Evolutionary conservation across 169 alveolate genomes (phyloP).

Genomic region (Cryptosporidium canis): DNA sequence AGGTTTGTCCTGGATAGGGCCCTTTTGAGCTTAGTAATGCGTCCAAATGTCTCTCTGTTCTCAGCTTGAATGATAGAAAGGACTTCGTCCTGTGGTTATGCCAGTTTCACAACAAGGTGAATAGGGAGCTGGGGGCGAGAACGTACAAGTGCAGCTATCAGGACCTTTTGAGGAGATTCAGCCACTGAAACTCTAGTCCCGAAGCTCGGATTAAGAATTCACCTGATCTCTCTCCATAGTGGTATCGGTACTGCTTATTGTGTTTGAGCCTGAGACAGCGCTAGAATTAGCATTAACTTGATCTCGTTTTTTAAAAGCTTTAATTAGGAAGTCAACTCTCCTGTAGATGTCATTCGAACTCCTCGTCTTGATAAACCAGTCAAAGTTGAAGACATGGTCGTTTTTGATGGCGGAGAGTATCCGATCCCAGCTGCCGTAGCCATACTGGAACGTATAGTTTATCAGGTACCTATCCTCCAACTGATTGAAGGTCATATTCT

Average conservation of each 20-base stretch:
- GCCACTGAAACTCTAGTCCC: not conserved
- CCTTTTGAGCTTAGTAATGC: not conserved
- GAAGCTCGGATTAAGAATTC: not conserved
- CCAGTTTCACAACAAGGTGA: slow-evolving; percentile 45
- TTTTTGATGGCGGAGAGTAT: slow-evolving; percentile 74
- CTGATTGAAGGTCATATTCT: slow-evolving; percentile 14
- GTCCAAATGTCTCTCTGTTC: not conserved
- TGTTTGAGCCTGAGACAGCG: not conserved
- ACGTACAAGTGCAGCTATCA: slow-evolving; percentile 22
- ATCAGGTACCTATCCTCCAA: slow-evolving; percentile 82
- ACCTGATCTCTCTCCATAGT: not conserved
- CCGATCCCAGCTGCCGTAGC: slow-evolving; percentile 85
- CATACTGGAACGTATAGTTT: slow-evolving; percentile 74
- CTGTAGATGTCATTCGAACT: slow-evolving; percentile 78
- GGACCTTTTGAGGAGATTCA: slow-evolving; percentile 7
- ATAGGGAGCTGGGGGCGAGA: slow-evolving; percentile 13
- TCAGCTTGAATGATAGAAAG: slow-evolving; percentile 14
- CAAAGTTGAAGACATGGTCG: slow-evolving; percentile 79
- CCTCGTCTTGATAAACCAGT: slow-evolving; percentile 81
- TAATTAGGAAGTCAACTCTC: slow-evolving; percentile 82
- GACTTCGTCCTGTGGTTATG: slow-evolving; percentile 66
- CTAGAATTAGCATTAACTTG: not conserved
- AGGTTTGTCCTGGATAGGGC: not conserved
- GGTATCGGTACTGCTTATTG: not conserved
- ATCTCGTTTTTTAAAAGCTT: slow-evolving; percentile 76